Evolutionary conservation across 768 basidiomycete genomes (phyloP), one percentile per base, ranked within the genome.

Genomic region (Lactifluus subvellereus): DNA sequence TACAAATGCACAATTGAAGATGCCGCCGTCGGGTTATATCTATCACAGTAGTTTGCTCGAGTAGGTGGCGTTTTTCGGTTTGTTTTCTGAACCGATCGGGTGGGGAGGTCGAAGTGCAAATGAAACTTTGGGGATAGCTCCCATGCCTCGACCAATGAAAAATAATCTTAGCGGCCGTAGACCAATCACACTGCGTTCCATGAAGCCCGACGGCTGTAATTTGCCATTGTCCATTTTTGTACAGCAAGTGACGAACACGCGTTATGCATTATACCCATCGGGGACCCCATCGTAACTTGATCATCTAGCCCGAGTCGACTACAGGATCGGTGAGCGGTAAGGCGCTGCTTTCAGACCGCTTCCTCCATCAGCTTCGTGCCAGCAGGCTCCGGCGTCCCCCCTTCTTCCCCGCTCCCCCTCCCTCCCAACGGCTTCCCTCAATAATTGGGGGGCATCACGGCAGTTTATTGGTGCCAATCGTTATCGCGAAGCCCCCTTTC

Each of bases 181-280:
- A 52, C 85, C 85, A 7, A 77, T 82, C 68, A 86, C 85, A 59
- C 84, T 82, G 1, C 77, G 85, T 45, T 77, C 77, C 27, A 82
- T 86, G 79, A 84, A 78, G 71, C 85, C 86, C 32, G 86, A 87
- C 71, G 74, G 5, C 87, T 9, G 72, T 85, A 11, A 86, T 86
- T 68, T 85, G 82, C 61, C 84, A 87, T 69, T 82, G 82, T 3
- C 85, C 84, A 8, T 87, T 86, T 74, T 74, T 86, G 38, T 73
- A 74, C 69, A 83, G 84, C 79, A 61, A 59, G 72, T 66, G 42
- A 33, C 51, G 38, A 27, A 27, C 51, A 45, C 47, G 20, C 22
- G 48, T 5, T 47, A 30, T 33, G 42, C 35, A 55, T 2, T 50
- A 60, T 35, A 42, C 42, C 60, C 52, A 54, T 54, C 43, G 3